Evolutionary conservation across 164 flowering plant species (phyloP), one percentile per base, ranked within the genome.

Genomic region (Stephania japonica): DNA sequence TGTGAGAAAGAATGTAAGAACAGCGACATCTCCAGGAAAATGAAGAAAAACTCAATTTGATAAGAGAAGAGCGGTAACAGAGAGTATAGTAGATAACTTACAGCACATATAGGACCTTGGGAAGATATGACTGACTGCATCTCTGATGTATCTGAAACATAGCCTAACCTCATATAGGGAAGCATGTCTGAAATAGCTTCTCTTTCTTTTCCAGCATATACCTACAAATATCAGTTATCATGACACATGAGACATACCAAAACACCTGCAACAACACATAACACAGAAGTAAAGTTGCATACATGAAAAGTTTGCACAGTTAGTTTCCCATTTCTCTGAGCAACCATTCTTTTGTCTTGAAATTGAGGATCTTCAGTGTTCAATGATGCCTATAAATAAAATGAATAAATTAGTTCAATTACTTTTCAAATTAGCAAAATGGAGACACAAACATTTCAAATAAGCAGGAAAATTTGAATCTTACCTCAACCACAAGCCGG

Each of bases 301-400:
- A 93, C 99, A 65, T 87, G 85, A 80, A 95, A 95, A 78, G n/a
- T 75, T 85, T 93, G 97, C 16, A 83, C 65, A 19, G 99, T 79
- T 72, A 90, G 74, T 83, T 87, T 93, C 64, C 97, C 93, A 85
- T 95, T 93, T 76, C 97, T 86, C 83, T 95, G 99, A 70, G 93
- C 99, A 82, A 90, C 92, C 88, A 95, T 80, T 85, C 99, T 84
- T 82, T 95, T 95, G 56, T 93, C 98, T 78, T 95, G 99, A 80
- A 93, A 95, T 78, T 87, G 97, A 78, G 99, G 96, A 86, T 95
- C 99, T 71, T 95, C 97, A 11, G 98, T 95, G 74, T 84, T 90
- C 75, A 95, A 75, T 47, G 95, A 89, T 67, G 92, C 99, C 99
- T 95, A 85, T 67, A 79, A 67, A 21, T 80, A 72, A 63, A 6